Base-by-base conservation (phyloP, 495 filamentous ascomycete species). In the Hyaloscypha bicolor region DNA sequence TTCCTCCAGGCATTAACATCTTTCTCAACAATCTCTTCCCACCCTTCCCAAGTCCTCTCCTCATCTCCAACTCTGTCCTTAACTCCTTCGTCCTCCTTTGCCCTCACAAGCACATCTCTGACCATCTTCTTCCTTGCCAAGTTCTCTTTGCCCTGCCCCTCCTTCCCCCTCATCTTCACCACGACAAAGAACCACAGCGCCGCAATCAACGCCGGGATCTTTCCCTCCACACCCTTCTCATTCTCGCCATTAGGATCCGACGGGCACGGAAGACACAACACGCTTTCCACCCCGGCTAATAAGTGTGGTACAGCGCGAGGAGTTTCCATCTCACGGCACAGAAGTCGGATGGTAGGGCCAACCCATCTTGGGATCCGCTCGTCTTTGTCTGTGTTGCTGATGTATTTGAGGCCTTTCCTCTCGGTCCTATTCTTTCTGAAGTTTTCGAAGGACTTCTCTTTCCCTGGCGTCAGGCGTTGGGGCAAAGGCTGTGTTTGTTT, bases 141-240 rank as follows among this genome's bases (percentile, higher is more conserved):
- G 51, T 78, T 77, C 33, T 79, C 75, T 19, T 79, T 79, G 60
- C 67, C 79, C 37, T 51, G 79, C 69, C 69, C 75, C 51, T 68
- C 78, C 75, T 21, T 76, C 51, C 75, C 77, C 70, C 55, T 75
- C 58, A 85, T 71, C 11, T 81, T 77, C 55, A 79, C 80, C 3
- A 79, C 70, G 1, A 81, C 84, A 61, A 90, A 86, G 68, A 93
- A 88, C 68, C 87, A 90, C 1, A 95, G 75, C 0, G 89, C 89
- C 0, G 90, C 88, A n/a, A 92, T 76, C 19, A 91, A 71, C 0
- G 85, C 72, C 0, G 83, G 78, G 2, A 85, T 48, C 70, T 85
- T 76, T n/a, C 73, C 65, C 66, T 71, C 62, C 67, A 79, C 48
- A 19, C 25, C 62, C 4, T 69, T 64, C 31, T 33, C 33, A 29